A percentile compares a stretch with the other conserved stretches of the same genome.
These are phyloP conservation scores for Globisporangium spinosum DNA, from an alignment of 352 stramenopile species.

Conservation along the genomic window DNA sequence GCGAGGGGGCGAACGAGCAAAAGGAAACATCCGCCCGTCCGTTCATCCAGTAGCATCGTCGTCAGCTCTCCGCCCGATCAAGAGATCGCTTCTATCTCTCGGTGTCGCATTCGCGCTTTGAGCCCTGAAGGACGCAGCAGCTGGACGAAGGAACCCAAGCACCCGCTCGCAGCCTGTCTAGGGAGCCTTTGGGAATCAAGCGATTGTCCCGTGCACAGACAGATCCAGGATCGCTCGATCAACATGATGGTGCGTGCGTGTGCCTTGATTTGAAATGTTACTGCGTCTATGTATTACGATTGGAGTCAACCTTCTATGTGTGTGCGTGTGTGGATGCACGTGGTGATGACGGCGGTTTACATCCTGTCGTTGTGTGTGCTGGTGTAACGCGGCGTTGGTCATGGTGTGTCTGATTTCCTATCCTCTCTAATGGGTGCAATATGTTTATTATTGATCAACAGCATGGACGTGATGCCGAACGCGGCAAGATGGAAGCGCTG, in stretches of 20 bases:
- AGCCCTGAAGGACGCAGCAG: not conserved
- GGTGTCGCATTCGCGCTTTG: not conserved
- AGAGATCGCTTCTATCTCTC: not conserved
- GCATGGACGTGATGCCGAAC: conserved; percentile 29
- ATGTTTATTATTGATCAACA: not conserved
- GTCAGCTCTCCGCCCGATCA: not conserved
- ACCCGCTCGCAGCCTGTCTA: not conserved
- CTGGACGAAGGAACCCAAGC: not conserved
- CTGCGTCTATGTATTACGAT: not conserved
- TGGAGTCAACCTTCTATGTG: not conserved
- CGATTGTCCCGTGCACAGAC: not conserved
- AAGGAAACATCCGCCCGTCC: not conserved
- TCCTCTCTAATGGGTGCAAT: not conserved
- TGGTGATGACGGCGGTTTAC: not conserved
- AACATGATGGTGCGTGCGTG: conserved; percentile 8
- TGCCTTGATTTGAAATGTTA: not conserved
- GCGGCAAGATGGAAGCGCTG: conserved; percentile 72
- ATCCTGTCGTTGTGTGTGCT: not conserved
- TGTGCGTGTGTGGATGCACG: not conserved
- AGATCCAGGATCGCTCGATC: not conserved
- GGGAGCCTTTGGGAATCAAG: not conserved
- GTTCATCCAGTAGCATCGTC: not conserved
- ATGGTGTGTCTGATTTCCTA: not conserved
- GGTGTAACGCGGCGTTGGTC: not conserved
- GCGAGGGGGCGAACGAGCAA: conserved; percentile 1